A percentile compares a stretch with the other conserved stretches of the same genome.
Conservation (phyloP, 2,329 filamentous ascomycete species). For the Epichloe sp. region DNA sequence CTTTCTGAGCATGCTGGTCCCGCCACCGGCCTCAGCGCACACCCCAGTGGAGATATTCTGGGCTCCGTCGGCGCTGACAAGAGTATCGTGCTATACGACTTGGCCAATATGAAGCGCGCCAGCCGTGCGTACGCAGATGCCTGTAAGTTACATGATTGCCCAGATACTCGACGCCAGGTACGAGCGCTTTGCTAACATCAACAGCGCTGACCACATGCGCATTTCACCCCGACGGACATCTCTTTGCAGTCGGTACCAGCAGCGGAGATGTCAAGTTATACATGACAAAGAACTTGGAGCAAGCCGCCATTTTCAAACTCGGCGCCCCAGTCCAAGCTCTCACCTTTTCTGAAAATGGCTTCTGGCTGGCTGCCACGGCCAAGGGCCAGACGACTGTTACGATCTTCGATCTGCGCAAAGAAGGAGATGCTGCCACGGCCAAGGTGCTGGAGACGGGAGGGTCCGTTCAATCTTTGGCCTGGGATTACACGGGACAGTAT, state of each 20-base stretch:
- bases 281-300: conserved; percentile 67
- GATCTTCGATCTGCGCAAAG: conserved; percentile 86
- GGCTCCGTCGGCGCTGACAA: conserved; percentile 86
- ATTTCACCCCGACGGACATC: conserved; percentile 95
- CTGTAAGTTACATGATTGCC: conserved; percentile 40
- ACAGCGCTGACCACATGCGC: conserved; percentile 61
- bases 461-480: conserved; percentile 61
- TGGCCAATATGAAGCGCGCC: conserved; percentile 52
- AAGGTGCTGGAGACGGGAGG: conserved; percentile 81
- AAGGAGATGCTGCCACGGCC: conserved; percentile 65
- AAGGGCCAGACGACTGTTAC: conserved; percentile 67
- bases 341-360: conserved; percentile 90
- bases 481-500: conserved; percentile 95
- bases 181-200: conserved; percentile 4
- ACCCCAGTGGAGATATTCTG: conserved; percentile 71
- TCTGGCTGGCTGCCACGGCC: conserved; percentile 78
- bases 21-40: conserved; percentile 62
- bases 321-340: conserved; percentile 61
- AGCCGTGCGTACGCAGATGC: conserved; percentile 70
- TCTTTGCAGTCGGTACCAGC: conserved; percentile 72
- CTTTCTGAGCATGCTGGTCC: conserved; percentile 75
- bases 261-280: conserved; percentile 78
- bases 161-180: background rate
- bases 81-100: conserved; percentile 81
- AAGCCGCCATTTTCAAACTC: conserved; percentile 60